A percentile compares a stretch with the other conserved stretches of the same genome.
Conservation (phyloP, 768 basidiomycete genomes). For the Russula dissimulans region DNA sequence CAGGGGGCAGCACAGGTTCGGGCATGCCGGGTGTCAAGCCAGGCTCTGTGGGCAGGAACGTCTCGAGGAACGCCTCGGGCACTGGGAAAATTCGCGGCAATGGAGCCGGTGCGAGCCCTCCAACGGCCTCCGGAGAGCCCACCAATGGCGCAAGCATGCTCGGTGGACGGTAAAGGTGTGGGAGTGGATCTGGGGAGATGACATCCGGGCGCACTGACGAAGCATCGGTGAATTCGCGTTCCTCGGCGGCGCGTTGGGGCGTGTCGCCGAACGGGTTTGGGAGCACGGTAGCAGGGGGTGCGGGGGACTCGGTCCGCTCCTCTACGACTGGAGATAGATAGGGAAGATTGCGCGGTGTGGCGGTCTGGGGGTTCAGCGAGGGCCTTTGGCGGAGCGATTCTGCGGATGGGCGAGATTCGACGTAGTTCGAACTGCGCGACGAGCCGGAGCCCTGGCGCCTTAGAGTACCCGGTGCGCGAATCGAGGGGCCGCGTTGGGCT, state of each 20-base stretch:
- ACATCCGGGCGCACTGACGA: conserved; percentile 22
- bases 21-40: not conserved
- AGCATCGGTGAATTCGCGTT: not conserved
- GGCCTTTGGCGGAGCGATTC: conserved; percentile 13
- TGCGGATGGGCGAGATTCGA: conserved; percentile 10
- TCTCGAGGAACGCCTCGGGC: not conserved
- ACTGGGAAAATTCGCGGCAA: not conserved
- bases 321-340: conserved; percentile 18
- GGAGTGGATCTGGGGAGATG: conserved; percentile 35
- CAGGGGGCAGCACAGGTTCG: conserved; percentile 4
- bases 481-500: not conserved
- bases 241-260: conserved; percentile 24
- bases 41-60: not conserved
- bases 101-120: not conserved
- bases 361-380: not conserved
- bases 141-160: conserved; percentile 21
- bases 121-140: not conserved
- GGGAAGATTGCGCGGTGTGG: not conserved
- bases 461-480: not conserved
- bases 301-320: conserved; percentile 2
- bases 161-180: conserved; percentile 35
- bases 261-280: conserved; percentile 15
- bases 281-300: not conserved
- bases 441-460: conserved; percentile 14
- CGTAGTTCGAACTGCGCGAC: conserved; percentile 16